Conservation (phyloP, 164 flowering plant species). For the Tetracentron sinense region DNA sequence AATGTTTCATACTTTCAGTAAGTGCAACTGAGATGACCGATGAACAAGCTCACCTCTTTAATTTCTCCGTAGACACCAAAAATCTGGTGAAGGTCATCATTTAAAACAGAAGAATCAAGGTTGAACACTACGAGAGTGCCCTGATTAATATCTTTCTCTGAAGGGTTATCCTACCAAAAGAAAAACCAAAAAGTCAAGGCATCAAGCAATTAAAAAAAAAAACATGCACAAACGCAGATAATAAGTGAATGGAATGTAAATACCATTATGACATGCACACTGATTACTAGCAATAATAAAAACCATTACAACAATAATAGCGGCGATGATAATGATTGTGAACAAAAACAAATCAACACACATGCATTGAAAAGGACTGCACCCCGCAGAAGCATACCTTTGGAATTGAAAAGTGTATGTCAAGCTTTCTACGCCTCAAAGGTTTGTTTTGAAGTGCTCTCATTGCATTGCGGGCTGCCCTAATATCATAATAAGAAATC, state of each 20-base stretch:
- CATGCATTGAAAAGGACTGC: not conserved
- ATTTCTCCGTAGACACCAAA: constrained; percentile 82
- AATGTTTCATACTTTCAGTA: not conserved
- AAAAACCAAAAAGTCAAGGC: constrained; percentile 5
- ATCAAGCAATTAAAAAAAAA: not conserved
- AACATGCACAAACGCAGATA: not conserved
- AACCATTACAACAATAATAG: no score
- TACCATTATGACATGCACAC: no score
- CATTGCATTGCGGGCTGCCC: constrained; percentile 78
- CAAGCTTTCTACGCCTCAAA: constrained; percentile 58
- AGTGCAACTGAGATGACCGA: not conserved
- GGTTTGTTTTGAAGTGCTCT: constrained; percentile 68
- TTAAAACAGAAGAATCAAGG: constrained; percentile 72
- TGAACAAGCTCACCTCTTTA: constrained; percentile 48
- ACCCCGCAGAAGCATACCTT: constrained; percentile 39
- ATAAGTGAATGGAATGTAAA: not conserved
- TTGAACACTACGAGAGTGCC: constrained; percentile 65
- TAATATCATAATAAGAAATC: constrained; percentile 75
- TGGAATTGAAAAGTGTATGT: constrained; percentile 76
- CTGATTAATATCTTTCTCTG: constrained; percentile 64
- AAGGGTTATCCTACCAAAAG: constrained; percentile 52
- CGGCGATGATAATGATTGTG: no score
- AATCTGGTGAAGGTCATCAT: constrained; percentile 59
- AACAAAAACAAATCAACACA: not conserved
- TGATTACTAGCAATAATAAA: no score